These are phyloP conservation scores for Laburnicola sp. DNA, from an alignment of 2,329 filamentous ascomycete genomes.

Conservation along the genomic window DNA sequence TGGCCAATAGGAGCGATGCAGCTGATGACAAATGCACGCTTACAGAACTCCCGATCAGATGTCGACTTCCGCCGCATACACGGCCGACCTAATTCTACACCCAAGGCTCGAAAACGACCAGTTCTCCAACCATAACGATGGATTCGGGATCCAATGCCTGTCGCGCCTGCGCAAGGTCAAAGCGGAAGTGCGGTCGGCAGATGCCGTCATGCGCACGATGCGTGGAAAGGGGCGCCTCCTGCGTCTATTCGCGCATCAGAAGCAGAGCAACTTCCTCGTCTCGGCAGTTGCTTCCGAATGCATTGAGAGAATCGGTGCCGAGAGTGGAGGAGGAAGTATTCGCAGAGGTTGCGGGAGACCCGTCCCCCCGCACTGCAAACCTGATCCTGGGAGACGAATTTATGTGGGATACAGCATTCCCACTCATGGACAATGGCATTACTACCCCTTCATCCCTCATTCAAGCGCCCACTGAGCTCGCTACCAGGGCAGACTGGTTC, in stretches of 20 bases:
- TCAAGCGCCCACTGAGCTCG: slow-evolving; percentile 4
- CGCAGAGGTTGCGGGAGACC: slow-evolving; percentile 13
- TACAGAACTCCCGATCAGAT: neutral
- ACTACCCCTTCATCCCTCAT: slow-evolving; percentile 12
- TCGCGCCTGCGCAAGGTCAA: slow-evolving; percentile 11
- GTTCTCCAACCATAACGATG: slow-evolving; percentile 2
- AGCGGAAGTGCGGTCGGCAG: slow-evolving; percentile 15
- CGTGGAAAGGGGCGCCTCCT: slow-evolving; percentile 12
- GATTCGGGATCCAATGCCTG: slow-evolving; percentile 9
- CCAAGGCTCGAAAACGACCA: slow-evolving; percentile 1
- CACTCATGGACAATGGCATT: slow-evolving; percentile 14
- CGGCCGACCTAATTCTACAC: neutral
- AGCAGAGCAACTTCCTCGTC: slow-evolving; percentile 10
- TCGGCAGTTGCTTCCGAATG: slow-evolving; percentile 13
- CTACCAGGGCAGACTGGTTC: slow-evolving; percentile 15
- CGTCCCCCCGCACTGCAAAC: slow-evolving; percentile 12
- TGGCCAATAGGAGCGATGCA: neutral
- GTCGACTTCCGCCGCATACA: slow-evolving; percentile 3
- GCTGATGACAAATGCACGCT: slow-evolving; percentile 10
- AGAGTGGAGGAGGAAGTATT: slow-evolving; percentile 14
- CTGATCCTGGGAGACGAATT: slow-evolving; percentile 15
- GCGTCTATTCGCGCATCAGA: slow-evolving; percentile 11
- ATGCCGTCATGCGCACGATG: slow-evolving; percentile 14
- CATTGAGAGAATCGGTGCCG: slow-evolving; percentile 14
- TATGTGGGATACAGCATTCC: slow-evolving; percentile 14